A percentile compares a stretch with the other conserved stretches of the same genome.
Evolutionary conservation across 805 yeast species (phyloP).

Genomic region (Teunomyces cretensis): DNA sequence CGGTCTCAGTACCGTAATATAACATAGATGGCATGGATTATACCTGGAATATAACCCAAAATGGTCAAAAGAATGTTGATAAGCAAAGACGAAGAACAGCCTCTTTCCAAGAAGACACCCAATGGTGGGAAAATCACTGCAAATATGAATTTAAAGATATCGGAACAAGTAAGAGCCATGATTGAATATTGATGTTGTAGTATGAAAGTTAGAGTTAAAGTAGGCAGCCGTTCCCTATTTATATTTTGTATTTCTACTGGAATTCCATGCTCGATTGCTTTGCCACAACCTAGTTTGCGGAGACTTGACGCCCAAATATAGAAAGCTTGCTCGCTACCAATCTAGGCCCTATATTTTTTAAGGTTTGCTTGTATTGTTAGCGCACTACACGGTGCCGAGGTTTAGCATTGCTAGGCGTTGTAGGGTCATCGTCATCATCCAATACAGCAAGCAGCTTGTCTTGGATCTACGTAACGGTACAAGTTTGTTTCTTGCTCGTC

Average conservation of each 20-base stretch:
- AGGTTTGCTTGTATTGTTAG: too few species aligned
- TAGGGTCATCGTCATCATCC: too few species aligned
- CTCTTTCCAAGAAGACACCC: conserved; percentile 61
- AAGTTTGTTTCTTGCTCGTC: too few species aligned
- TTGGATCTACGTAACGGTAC: too few species aligned
- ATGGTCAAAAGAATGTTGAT: conserved; percentile 66
- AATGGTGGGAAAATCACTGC: conserved; percentile 60
- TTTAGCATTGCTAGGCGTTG: too few species aligned
- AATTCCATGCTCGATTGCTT: neutral
- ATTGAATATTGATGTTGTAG: neutral
- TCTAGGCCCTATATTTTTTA: too few species aligned
- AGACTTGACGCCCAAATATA: neutral
- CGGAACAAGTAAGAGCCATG: conserved; percentile 55
- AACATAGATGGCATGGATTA: conserved; percentile 62
- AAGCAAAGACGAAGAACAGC: conserved; percentile 44
- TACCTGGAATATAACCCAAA: conserved; percentile 77
- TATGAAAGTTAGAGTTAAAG: neutral
- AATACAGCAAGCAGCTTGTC: too few species aligned
- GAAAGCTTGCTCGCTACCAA: neutral
- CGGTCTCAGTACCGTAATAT: conserved; percentile 33
- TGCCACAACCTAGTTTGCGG: neutral
- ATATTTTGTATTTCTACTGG: neutral
- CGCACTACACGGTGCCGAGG: too few species aligned
- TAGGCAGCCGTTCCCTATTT: neutral
- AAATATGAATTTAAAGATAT: conserved; percentile 50